phyloP scores from a whole-genome alignment of 2,329 filamentous ascomycete species.

The Nigrospora sphaerica region DNA sequence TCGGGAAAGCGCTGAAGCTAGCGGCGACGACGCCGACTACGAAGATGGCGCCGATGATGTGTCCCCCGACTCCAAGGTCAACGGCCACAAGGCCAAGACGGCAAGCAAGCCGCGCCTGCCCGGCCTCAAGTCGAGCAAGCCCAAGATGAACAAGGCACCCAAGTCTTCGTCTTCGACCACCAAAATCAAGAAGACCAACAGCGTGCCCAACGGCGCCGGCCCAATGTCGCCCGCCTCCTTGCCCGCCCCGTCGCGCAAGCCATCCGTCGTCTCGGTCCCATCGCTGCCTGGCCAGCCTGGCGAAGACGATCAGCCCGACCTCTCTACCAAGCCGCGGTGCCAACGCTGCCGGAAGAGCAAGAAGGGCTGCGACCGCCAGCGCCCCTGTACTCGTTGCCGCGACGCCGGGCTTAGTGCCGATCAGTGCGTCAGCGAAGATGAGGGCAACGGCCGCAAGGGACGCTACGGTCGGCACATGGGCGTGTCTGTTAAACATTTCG shows the following conservation, averaged over 20 bases:
- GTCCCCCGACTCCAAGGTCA: slow-evolving; percentile 10
- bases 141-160: slow-evolving; percentile 31
- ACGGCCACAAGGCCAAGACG: slow-evolving; percentile 34
- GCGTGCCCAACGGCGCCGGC: slow-evolving; percentile 22
- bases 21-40: slow-evolving; percentile 52
- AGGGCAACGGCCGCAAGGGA: slow-evolving; percentile 94
- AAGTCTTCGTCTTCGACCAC: slow-evolving; percentile 30
- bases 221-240: slow-evolving; percentile 61
- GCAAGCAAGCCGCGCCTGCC: slow-evolving; percentile 24
- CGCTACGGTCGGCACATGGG: slow-evolving; percentile 74
- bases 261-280: slow-evolving; percentile 57
- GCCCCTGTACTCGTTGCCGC: slow-evolving; percentile 89
- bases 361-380: slow-evolving; percentile 95
- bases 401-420: slow-evolving; percentile 91
- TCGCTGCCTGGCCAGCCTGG: slow-evolving; percentile 48
- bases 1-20: slow-evolving; percentile 32
- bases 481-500: slow-evolving; percentile 54
- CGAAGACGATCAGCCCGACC: slow-evolving; percentile 85
- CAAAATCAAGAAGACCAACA: slow-evolving; percentile 46
- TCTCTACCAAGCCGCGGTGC: slow-evolving; percentile 93
- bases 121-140: slow-evolving; percentile 34
- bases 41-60: slow-evolving; percentile 24
- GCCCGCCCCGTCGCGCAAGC: slow-evolving; percentile 64
- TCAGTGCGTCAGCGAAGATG: slow-evolving; percentile 94
- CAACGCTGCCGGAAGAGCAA: slow-evolving; percentile 99